phyloP scores from a whole-genome alignment of 345 rosid species.

The Leavenworthia alabamica region DNA sequence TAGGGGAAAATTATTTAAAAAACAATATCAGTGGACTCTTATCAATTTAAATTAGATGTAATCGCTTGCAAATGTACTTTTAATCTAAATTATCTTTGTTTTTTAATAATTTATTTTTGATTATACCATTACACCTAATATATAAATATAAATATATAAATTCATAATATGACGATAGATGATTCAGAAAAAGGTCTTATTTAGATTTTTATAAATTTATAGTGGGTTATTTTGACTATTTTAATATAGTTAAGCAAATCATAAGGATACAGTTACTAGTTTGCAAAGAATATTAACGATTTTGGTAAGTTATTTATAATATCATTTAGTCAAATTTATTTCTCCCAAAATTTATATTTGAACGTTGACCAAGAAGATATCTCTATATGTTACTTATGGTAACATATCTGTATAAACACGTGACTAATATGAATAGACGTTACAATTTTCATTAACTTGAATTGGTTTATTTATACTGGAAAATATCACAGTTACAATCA shows the following conservation, averaged over 20 bases:
- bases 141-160: too few species aligned
- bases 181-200: neutral
- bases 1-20: neutral
- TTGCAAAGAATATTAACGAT: neutral
- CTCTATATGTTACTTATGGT: neutral
- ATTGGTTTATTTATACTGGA: conserved; percentile 12
- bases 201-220: neutral
- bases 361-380: neutral
- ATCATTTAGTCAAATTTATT: neutral
- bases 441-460: too few species aligned
- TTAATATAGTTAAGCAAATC: neutral
- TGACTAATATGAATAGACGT: too few species aligned
- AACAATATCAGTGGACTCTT: too few species aligned
- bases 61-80: too few species aligned
- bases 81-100: too few species aligned
- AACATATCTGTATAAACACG: too few species aligned
- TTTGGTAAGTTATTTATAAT: neutral
- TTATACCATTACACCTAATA: neutral
- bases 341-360: neutral
- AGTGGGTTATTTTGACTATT: neutral
- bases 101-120: neutral
- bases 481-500: neutral
- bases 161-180: neutral
- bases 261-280: neutral
- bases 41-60: too few species aligned